Conservation (phyloP, 495 filamentous ascomycete species). For the Aspergillus sclerotiicarbonarius region DNA sequence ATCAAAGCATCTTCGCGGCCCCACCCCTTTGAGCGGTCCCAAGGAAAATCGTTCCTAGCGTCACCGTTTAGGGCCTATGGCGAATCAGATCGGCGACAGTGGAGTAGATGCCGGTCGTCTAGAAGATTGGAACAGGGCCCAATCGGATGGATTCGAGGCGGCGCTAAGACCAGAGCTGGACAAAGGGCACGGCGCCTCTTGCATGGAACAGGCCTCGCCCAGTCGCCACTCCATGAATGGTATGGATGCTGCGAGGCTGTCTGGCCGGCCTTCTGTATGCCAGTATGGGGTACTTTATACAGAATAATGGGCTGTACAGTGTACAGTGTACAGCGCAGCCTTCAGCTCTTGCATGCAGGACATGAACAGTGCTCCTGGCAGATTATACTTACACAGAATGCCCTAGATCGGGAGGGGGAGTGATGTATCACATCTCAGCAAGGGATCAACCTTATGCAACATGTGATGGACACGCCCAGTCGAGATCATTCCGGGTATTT, state of each 20-base stretch:
- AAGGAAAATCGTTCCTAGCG: slow-evolving; percentile 38
- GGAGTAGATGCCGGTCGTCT: slow-evolving; percentile 21
- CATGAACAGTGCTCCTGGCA: not conserved
- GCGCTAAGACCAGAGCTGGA: slow-evolving; percentile 8
- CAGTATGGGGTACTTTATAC: too few relatives aligned
- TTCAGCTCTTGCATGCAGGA: too few relatives aligned
- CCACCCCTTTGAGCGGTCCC: slow-evolving; percentile 24
- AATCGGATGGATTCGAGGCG: slow-evolving; percentile 19
- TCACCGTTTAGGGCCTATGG: slow-evolving; percentile 30
- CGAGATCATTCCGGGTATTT: slow-evolving; percentile 8
- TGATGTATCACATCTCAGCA: slow-evolving; percentile 12
- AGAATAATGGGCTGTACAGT: too few relatives aligned
- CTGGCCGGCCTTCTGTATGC: too few relatives aligned
- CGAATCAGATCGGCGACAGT: slow-evolving; percentile 14
- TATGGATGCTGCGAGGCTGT: not conserved
- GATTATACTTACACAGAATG: too few relatives aligned
- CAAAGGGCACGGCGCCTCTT: slow-evolving; percentile 6
- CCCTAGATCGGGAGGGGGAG: not conserved
- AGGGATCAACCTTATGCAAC: slow-evolving; percentile 11
- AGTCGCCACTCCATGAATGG: not conserved
- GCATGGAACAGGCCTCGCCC: not conserved
- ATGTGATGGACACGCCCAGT: not conserved
- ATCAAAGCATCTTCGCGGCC: slow-evolving; percentile 14
- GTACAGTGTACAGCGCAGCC: too few relatives aligned
- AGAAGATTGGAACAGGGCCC: slow-evolving; percentile 18